Evolutionary conservation across 192 early-diverging fungal species (phyloP), one percentile per base, ranked within the genome.

Genomic region (Coemansia sp.): DNA sequence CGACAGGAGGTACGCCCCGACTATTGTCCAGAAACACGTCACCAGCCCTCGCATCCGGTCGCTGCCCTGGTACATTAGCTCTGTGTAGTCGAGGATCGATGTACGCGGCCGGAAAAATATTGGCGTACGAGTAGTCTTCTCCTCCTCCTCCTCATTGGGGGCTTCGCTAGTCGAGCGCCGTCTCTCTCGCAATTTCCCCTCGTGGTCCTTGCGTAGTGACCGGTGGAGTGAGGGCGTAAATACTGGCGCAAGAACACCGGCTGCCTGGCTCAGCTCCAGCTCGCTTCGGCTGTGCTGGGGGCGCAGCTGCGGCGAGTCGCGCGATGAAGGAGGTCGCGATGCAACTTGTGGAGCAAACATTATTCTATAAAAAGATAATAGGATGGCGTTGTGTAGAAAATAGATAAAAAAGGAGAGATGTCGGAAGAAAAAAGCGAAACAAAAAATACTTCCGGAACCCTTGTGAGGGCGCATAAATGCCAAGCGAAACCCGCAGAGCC

Each of bases 61-160:
- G 58, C 67, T 80, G 35, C 71, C 76, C 40, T 74, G 71, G 56
- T 74, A 80, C 76, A 80, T 80, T 5, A 80, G 63, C 64, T 80
- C 71, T 0, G 76, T 80, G 55, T 80, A 80, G 71, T 80, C 76
- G 19, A 80, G 71, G 44, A 80, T 80, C 58, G 76, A 80, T 6
- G 71, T 54, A 18, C 71, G 71, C 1, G 76, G 71, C 19, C 21
- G 38, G 40, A 80, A 80, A 21, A 70, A 62, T 19, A 63, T 40
- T 36, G 65, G 52, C 21, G 18, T 34, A 15, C 33, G 56, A 6
- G 1, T 22, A 32, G 29, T 32, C 29, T 46, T 32, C 18, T 41
- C 36, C 34, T 53, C 37, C 35, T 53, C 3, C 17, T 35, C 37
- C 11, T 44, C 17, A 14, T 68, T 36, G 8, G 34, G 19, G 0